Evolutionary conservation across 495 filamentous ascomycete genomes (phyloP).

Genomic region (Aspergillus bridgeri): DNA sequence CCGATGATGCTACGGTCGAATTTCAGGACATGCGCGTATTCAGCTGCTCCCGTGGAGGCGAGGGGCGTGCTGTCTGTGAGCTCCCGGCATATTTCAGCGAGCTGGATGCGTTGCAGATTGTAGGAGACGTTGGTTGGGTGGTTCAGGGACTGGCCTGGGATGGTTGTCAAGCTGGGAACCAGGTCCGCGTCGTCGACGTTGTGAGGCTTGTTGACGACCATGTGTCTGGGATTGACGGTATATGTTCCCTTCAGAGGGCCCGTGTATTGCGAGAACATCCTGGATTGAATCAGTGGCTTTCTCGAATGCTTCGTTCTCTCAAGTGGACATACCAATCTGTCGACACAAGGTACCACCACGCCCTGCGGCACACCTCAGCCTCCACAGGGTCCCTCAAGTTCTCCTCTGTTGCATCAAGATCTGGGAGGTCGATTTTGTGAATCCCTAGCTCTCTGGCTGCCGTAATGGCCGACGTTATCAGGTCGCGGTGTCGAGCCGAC

Average conservation of each 20-base stretch:
- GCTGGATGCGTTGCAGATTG: conserved; percentile 40
- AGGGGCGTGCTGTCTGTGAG: conserved; percentile 31
- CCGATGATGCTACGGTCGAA: neutral
- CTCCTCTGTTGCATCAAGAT: neutral
- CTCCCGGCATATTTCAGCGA: conserved; percentile 43
- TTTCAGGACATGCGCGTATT: neutral
- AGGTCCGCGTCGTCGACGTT: neutral
- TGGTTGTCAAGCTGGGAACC: neutral
- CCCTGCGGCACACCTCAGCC: neutral
- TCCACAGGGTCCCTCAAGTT: neutral
- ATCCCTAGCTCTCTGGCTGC: neutral
- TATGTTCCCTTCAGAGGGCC: neutral
- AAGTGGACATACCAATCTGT: neutral
- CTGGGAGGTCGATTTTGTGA: neutral
- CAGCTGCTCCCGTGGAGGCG: neutral
- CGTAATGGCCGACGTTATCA: neutral
- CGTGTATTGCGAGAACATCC: neutral
- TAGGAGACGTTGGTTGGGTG: conserved; percentile 46
- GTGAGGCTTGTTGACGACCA: neutral
- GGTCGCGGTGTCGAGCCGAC: neutral
- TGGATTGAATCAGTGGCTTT: neutral
- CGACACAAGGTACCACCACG: neutral
- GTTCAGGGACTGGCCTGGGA: conserved; percentile 19
- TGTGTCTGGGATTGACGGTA: neutral
- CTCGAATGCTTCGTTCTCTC: neutral